phyloP scores from a whole-genome alignment of 257 asterid genomes.

The Jaltomata sinuosa region DNA sequence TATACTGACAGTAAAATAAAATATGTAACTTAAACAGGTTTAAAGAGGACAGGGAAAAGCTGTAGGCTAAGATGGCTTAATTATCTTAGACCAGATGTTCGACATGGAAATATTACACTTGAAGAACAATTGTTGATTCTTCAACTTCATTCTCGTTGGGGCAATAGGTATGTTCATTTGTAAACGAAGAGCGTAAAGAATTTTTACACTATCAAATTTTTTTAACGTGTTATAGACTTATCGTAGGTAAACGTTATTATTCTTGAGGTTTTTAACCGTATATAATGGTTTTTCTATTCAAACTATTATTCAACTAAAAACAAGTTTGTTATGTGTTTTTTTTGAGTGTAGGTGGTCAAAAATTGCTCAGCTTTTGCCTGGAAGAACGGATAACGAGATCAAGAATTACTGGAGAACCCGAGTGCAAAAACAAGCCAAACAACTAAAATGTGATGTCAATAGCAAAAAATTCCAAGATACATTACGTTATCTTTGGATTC shows the following conservation, averaged over 20 bases:
- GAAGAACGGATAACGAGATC: slow-evolving; percentile 67
- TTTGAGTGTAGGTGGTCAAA: slow-evolving; percentile 49
- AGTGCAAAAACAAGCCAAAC: slow-evolving; percentile 85
- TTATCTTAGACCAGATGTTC: slow-evolving; percentile 75
- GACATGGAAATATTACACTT: slow-evolving; percentile 85
- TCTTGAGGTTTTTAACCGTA: too few species aligned
- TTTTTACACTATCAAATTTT: too few species aligned
- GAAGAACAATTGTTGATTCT: slow-evolving; percentile 84
- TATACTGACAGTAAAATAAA: background rate
- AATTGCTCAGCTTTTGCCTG: slow-evolving; percentile 70
- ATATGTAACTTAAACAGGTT: slow-evolving; percentile 26
- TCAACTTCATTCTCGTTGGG: slow-evolving; percentile 96
- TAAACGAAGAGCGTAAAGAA: background rate
- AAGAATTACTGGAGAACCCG: slow-evolving; percentile 84
- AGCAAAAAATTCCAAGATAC: slow-evolving; percentile 87
- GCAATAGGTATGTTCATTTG: slow-evolving; percentile 20
- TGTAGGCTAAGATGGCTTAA: slow-evolving; percentile 71
- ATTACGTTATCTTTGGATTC: slow-evolving; percentile 84
- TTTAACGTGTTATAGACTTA: background rate
- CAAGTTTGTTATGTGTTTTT: background rate
- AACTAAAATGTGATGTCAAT: slow-evolving; percentile 87
- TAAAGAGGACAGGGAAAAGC: slow-evolving; percentile 76
- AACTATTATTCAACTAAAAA: background rate
- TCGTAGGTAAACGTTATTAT: too few species aligned
- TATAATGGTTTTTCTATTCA: background rate